phyloP scores from a whole-genome alignment of 202 grass and related monocot species.

The Zizania palustris region DNA sequence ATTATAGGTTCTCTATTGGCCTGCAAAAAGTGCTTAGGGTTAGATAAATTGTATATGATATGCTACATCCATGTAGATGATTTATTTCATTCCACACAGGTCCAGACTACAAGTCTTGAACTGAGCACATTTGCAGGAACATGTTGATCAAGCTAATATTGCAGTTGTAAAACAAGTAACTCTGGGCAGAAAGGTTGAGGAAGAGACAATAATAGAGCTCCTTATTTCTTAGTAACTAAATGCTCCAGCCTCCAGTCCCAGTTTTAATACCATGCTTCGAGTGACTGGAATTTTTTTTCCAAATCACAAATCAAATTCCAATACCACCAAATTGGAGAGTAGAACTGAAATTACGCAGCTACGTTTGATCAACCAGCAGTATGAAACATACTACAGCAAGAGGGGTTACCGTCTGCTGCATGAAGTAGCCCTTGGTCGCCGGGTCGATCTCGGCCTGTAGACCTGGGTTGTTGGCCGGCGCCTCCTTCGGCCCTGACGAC shows the following conservation, averaged over 20 bases:
- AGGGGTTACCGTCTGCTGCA: conserved; percentile 74
- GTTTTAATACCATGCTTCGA: neutral
- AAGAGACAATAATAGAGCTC: neutral
- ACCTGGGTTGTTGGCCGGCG: conserved; percentile 68
- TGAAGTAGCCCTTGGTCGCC: conserved; percentile 86
- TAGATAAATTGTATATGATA: neutral
- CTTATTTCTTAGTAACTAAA: neutral
- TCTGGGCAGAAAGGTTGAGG: neutral
- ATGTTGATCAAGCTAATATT: neutral
- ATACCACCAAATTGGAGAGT: neutral
- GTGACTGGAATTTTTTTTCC: neutral
- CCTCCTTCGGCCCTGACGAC: conserved; percentile 66
- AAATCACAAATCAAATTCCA: neutral
- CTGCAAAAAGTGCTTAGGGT: neutral
- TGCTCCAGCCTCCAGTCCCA: neutral
- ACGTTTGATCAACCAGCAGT: neutral
- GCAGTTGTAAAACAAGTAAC: neutral
- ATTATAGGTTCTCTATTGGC: neutral
- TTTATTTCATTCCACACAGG: neutral
- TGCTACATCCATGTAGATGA: neutral
- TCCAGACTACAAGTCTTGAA: neutral
- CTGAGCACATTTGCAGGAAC: neutral
- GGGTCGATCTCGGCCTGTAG: conserved; percentile 65
- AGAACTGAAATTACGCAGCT: neutral
- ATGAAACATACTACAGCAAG: neutral